These are phyloP conservation scores for Sechiopsis laciniata DNA, from an alignment of 306 rosid species.

Conservation along the genomic window DNA sequence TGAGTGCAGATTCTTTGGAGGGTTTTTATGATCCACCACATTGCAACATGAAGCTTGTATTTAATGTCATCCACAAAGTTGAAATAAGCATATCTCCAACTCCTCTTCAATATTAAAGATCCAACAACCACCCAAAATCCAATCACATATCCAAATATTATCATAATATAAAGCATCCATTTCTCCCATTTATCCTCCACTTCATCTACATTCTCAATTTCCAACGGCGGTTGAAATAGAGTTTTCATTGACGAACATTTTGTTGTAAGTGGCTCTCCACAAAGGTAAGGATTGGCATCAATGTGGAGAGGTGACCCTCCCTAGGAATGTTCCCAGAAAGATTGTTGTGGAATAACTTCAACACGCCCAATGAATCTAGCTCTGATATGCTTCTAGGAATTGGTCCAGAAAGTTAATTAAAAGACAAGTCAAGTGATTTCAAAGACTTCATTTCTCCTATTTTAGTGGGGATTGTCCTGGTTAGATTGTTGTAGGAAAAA, in stretches of 20 bases:
- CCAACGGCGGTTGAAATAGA: too few species aligned
- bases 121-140: background rate
- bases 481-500: background rate
- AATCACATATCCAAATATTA: background rate
- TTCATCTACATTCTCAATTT: background rate
- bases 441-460: background rate
- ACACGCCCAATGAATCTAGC: background rate
- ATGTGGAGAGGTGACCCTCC: background rate
- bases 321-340: background rate
- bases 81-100: background rate
- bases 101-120: background rate
- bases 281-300: background rate
- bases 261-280: background rate
- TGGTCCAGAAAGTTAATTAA: too few species aligned
- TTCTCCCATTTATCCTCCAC: slow-evolving; percentile 15
- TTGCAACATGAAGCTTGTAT: background rate
- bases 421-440: background rate
- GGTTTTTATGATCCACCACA: background rate
- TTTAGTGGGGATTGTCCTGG: background rate
- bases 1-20: background rate
- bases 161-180: background rate
- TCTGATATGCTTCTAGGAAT: background rate
- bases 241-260: background rate
- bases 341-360: background rate
- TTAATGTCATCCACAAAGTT: background rate